Evolutionary conservation across 305 asterid genomes (phyloP), one percentile per base, ranked within the genome.

Genomic region (Solanum aculeatissimum): DNA sequence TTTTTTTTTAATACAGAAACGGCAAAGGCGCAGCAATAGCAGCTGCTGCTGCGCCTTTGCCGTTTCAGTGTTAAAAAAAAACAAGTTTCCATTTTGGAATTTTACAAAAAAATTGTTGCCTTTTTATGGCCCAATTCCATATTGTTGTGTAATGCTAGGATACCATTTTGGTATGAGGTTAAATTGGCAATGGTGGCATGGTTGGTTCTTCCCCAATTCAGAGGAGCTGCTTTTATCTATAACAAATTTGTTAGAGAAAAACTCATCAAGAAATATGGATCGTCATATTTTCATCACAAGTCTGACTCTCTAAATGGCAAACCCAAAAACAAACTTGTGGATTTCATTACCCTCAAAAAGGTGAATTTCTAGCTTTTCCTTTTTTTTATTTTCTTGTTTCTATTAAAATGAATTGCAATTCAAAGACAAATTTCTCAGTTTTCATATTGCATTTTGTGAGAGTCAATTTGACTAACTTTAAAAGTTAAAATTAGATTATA

Each of bases 151-250:
- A 35, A 35, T 35, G 55, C n/a, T 72, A 95, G 97, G 97, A 88
- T 95, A 65, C 93, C 95, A 2, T 90, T 95, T 85, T 95, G 98
- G 98, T 95, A 95, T 71, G 92, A 88, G n/a, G 71, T 92, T 93
- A 95, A 95, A 90, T 91, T 95, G 38, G 93, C 75, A 8, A 86
- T 93, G 54, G 89, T 93, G 83, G 91, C 90, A 11, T 94, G 98
- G 98, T 49, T 94, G 88, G 95, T 92, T 23, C 86, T 94, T n/a
- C 98, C 97, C 3, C 96, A 91, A 29, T 91, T 92, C 83, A 89
- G 92, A 71, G 98, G 98, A 19, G 93, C 97, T 21, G 93, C 98
- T 29, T 94, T 90, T 57, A 89, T 94, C 6, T 94, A 94, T 43
- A 91, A 90, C 38, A 93, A 90, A 74, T 78, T 91, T 68, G 98